A percentile compares a stretch with the other conserved stretches of the same genome.
phyloP scores from a whole-genome alignment of 2,329 filamentous ascomycete species.

The Aspergillus viridinutans region DNA sequence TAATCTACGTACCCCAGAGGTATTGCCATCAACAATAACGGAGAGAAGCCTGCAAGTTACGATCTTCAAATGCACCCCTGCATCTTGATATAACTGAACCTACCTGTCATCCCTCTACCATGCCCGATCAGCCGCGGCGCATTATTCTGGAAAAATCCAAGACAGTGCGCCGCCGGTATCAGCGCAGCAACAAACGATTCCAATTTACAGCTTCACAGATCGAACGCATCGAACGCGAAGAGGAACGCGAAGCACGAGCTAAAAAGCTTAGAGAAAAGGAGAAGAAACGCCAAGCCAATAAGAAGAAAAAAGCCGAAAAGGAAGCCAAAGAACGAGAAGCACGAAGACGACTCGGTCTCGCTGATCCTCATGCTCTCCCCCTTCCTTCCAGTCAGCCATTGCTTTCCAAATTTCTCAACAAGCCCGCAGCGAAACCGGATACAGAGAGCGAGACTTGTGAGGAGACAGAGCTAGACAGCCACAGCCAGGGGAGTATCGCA shows the following conservation, averaged over 20 bases:
- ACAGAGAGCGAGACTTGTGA: conserved; percentile 2
- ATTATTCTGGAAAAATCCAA: conserved; percentile 37
- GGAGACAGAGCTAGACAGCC: conserved; percentile 9
- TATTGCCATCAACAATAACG: not conserved
- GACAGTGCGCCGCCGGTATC: conserved; percentile 35
- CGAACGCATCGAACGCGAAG: conserved; percentile 38
- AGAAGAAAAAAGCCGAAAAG: conserved; percentile 33
- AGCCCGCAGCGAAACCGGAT: conserved; percentile 8
- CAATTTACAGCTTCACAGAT: conserved; percentile 33
- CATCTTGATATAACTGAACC: conserved; percentile 4
- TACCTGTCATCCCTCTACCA: conserved; percentile 13
- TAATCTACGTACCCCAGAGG: not conserved
- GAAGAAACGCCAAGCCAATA: conserved; percentile 29
- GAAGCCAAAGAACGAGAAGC: conserved; percentile 33
- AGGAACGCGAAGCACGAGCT: conserved; percentile 38
- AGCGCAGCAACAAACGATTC: conserved; percentile 35
- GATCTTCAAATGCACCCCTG: not conserved
- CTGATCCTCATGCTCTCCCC: conserved; percentile 27
- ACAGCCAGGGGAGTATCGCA: conserved; percentile 10
- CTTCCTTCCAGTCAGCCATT: conserved; percentile 34
- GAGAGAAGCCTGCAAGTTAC: not conserved
- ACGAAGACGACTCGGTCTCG: conserved; percentile 26
- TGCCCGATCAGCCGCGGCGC: conserved; percentile 29
- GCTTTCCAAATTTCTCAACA: conserved; percentile 29
- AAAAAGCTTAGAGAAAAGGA: conserved; percentile 36